Conservation (phyloP, 805 yeast genomes). For the Hanseniaspora hatyaiensis region DNA sequence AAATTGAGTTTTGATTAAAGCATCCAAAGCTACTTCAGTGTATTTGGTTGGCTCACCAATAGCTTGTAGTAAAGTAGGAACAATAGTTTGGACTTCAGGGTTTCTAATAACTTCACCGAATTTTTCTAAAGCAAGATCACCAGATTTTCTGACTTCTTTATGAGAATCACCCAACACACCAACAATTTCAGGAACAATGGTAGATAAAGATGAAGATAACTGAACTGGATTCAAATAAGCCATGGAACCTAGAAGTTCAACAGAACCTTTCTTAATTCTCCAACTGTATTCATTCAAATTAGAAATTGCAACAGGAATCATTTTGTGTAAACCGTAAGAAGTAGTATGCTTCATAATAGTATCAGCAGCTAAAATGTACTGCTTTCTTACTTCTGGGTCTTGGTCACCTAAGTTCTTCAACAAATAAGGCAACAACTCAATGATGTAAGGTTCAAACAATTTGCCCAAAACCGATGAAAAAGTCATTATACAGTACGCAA, state of each 20-base stretch:
- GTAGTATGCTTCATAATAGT: constrained; percentile 84
- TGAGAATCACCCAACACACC: constrained; percentile 90
- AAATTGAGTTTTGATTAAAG: constrained; percentile 78
- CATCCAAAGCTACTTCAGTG: constrained; percentile 79
- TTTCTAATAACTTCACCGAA: constrained; percentile 96
- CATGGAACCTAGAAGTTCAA: constrained; percentile 92
- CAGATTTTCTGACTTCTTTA: constrained; percentile 92
- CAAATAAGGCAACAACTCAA: constrained; percentile 73
- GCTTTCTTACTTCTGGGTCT: constrained; percentile 72
- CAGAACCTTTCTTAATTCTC: constrained; percentile 96
- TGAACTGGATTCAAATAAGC: constrained; percentile 94
- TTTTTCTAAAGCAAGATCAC: constrained; percentile 72
- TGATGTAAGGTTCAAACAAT: constrained; percentile 84
- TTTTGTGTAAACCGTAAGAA: constrained; percentile 76
- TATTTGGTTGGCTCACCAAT: constrained; percentile 90
- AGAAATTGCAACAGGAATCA: constrained; percentile 81
- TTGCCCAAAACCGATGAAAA: constrained; percentile 65
- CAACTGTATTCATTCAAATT: constrained; percentile 82
- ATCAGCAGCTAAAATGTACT: constrained; percentile 78
- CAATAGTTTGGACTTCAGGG: constrained; percentile 89
- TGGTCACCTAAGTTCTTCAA: constrained; percentile 77
- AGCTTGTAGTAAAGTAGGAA: constrained; percentile 76
- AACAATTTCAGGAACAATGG: constrained; percentile 91
- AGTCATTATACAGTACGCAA: constrained; percentile 74
- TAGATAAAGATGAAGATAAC: constrained; percentile 74